A percentile compares a stretch with the other conserved stretches of the same genome.
Evolutionary conservation across 805 yeast species (phyloP).

Genomic region (Candida tammaniensis): DNA sequence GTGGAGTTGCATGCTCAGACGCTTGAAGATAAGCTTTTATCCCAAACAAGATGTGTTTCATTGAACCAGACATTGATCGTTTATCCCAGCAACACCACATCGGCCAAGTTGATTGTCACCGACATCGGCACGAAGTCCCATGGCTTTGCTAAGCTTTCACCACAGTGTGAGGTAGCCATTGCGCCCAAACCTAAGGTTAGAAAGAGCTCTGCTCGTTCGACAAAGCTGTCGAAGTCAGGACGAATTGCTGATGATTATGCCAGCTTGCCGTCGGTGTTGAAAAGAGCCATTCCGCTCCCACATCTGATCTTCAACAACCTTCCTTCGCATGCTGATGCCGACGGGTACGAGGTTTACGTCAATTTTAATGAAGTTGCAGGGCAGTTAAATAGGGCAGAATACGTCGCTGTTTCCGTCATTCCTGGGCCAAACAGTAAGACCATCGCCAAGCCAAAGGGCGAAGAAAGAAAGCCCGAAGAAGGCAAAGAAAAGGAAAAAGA

Average conservation of each 20-base stretch:
- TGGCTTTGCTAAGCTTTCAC: constrained; percentile 51
- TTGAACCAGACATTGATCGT: constrained; percentile 59
- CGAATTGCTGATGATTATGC: constrained; percentile 23
- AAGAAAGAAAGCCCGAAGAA: constrained; percentile 7
- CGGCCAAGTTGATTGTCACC: constrained; percentile 56
- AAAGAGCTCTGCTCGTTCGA: constrained; percentile 23
- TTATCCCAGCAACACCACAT: constrained; percentile 58
- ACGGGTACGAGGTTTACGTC: constrained; percentile 43
- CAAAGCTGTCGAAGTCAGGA: constrained; percentile 18
- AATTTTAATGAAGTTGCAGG: constrained; percentile 38
- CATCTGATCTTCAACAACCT: constrained; percentile 33
- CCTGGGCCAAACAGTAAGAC: constrained; percentile 46
- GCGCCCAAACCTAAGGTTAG: constrained; percentile 55
- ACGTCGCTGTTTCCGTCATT: constrained; percentile 49
- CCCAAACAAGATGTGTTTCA: constrained; percentile 77
- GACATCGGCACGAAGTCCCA: constrained; percentile 42
- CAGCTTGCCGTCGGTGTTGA: constrained; percentile 35
- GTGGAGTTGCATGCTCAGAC: constrained; percentile 78
- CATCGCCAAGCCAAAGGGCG: constrained; percentile 12
- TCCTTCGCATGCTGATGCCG: constrained; percentile 15
- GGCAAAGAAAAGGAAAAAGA: constrained; percentile 6
- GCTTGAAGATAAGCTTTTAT: constrained; percentile 69
- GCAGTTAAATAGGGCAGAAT: constrained; percentile 36
- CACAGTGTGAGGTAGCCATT: constrained; percentile 68
- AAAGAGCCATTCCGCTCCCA: constrained; percentile 58